Percentiles rank a stretch among this genome's conserved stretches.
Evolutionary conservation across 768 basidiomycete genomes (phyloP).

Genomic region (Hydnum rufescens): DNA sequence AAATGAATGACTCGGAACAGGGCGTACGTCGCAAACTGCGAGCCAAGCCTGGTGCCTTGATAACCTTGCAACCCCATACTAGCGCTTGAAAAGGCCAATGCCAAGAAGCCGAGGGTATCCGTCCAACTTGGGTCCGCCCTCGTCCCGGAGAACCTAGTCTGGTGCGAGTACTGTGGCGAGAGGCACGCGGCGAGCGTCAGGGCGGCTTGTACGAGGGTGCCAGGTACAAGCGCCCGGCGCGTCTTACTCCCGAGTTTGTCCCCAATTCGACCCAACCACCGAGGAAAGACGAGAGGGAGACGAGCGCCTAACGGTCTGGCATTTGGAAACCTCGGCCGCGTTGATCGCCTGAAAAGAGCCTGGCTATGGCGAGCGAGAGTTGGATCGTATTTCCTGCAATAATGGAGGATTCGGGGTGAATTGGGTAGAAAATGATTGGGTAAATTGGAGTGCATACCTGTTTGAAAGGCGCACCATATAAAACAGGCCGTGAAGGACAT

Average conservation of each 20-base stretch:
- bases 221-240: slow-evolving; percentile 3
- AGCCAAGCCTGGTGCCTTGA: slow-evolving; percentile 4
- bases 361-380: slow-evolving; percentile 7
- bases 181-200: slow-evolving; percentile 3
- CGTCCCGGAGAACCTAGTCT: slow-evolving; percentile 4
- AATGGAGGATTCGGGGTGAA: background rate
- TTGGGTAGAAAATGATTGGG: background rate
- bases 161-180: background rate
- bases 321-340: slow-evolving; percentile 1
- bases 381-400: slow-evolving; percentile 6
- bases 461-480: slow-evolving; percentile 10
- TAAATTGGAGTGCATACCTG: slow-evolving; percentile 2
- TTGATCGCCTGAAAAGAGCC: slow-evolving; percentile 3
- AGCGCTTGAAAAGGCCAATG: slow-evolving; percentile 7
- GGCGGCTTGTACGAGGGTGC: slow-evolving; percentile 4
- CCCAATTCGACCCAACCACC: background rate
- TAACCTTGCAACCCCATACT: slow-evolving; percentile 8
- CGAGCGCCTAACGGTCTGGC: slow-evolving; percentile 9
- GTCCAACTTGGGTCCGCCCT: slow-evolving; percentile 7
- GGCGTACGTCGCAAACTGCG: background rate
- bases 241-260: slow-evolving; percentile 3
- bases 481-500: slow-evolving; percentile 4
- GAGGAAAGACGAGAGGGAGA: slow-evolving; percentile 8
- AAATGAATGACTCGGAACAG: background rate
- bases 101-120: slow-evolving; percentile 1